Evolutionary conservation across 768 basidiomycete species (phyloP).

Genomic region (Tylopilus sp.): DNA sequence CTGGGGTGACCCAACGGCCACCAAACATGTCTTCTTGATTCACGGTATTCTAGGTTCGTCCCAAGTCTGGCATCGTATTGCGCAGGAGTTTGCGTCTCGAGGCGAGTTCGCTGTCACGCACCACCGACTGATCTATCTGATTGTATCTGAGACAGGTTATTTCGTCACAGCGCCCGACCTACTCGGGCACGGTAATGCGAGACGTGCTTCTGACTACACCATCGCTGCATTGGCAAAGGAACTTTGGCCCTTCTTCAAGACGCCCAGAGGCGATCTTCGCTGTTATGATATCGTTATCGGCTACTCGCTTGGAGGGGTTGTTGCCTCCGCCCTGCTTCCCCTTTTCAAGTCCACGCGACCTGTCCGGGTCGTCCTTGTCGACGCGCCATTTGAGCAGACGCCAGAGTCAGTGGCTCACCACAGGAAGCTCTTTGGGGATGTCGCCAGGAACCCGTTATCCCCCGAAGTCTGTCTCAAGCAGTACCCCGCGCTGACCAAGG

Average conservation of each 20-base stretch:
- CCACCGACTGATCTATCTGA: background rate
- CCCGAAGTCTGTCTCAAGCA: background rate
- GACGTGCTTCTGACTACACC: constrained; percentile 9
- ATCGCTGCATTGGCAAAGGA: constrained; percentile 11
- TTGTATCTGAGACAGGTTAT: constrained; percentile 15
- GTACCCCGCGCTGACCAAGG: background rate
- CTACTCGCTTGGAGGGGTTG: constrained; percentile 20
- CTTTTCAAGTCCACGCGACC: constrained; percentile 7
- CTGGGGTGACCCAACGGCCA: constrained; percentile 19
- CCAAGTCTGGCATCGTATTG: constrained; percentile 15
- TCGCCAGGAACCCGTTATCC: background rate
- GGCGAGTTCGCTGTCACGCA: constrained; percentile 1
- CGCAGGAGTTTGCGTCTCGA: constrained; percentile 11
- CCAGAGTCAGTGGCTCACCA: background rate
- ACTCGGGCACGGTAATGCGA: constrained; percentile 18
- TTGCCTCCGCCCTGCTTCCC: constrained; percentile 12
- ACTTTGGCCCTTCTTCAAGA: constrained; percentile 8
- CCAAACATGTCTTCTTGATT: constrained; percentile 17
- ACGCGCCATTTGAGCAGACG: constrained; percentile 14
- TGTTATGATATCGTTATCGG: constrained; percentile 16
- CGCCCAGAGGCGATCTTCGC: background rate
- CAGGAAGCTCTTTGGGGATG: background rate
- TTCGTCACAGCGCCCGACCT: constrained; percentile 24
- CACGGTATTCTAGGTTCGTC: constrained; percentile 19
- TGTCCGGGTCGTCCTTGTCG: constrained; percentile 17